phyloP scores from a whole-genome alignment of 345 rosid species.

The Sapria himalayana region DNA sequence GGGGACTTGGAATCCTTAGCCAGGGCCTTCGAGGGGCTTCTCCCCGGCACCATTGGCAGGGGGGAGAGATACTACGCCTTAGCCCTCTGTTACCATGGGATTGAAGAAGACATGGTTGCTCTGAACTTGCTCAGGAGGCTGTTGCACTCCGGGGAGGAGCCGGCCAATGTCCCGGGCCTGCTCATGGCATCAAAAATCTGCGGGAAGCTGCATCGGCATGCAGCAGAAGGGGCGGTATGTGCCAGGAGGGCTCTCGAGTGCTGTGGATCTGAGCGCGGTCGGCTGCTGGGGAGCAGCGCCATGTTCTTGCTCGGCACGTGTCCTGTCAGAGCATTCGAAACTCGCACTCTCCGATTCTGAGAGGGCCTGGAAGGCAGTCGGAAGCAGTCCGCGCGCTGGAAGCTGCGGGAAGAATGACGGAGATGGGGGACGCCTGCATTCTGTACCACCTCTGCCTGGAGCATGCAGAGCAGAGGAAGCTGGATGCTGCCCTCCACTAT shows the following conservation, averaged over 20 bases:
- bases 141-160: constrained; percentile 26
- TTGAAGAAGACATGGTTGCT: constrained; percentile 44
- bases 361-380: constrained; percentile 21
- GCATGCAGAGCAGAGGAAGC: constrained; percentile 61
- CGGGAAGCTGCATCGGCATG: constrained; percentile 20
- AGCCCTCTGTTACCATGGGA: constrained; percentile 48
- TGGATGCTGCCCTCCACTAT: constrained; percentile 31
- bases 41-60: constrained; percentile 32
- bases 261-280: constrained; percentile 22
- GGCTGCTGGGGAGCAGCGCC: constrained; percentile 25
- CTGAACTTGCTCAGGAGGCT: constrained; percentile 46
- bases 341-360: constrained; percentile 24
- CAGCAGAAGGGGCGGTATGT: constrained; percentile 42
- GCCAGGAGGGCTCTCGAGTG: constrained; percentile 32
- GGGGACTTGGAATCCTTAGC: constrained; percentile 41
- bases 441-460: constrained; percentile 44
- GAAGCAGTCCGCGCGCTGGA: constrained; percentile 45
- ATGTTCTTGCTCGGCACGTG: constrained; percentile 32
- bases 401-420: constrained; percentile 27
- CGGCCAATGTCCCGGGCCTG: constrained; percentile 27
- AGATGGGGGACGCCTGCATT: constrained; percentile 24
- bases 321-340: constrained; percentile 35
- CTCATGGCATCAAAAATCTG: constrained; percentile 55
- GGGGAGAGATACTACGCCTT: constrained; percentile 31
- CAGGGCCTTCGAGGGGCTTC: constrained; percentile 40